Conservation (phyloP, 768 basidiomycete species). For the Russula abietina region DNA sequence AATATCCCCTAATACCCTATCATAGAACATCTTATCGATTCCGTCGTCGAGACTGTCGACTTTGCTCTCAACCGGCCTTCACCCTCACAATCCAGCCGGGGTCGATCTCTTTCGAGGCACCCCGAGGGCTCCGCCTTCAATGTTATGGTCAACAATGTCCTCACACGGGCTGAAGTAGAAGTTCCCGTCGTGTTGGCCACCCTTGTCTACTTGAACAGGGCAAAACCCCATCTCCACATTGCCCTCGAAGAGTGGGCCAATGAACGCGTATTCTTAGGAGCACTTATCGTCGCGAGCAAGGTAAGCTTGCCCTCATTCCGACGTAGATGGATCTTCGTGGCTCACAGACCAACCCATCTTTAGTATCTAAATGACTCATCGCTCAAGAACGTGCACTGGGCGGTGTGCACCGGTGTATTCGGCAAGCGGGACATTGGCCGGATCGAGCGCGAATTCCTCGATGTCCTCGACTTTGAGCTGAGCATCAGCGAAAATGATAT, state of each 20-base stretch:
- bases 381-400: constrained; percentile 85
- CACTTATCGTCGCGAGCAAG: constrained; percentile 84
- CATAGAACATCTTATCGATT: constrained; percentile 65
- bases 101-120: constrained; percentile 42
- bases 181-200: constrained; percentile 62
- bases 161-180: constrained; percentile 67
- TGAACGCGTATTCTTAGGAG: constrained; percentile 86
- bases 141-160: constrained; percentile 60
- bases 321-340: constrained; percentile 1
- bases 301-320: constrained; percentile 36
- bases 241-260: constrained; percentile 81
- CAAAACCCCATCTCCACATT: constrained; percentile 74
- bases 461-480: constrained; percentile 71
- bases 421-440: constrained; percentile 72
- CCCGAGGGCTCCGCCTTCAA: constrained; percentile 53
- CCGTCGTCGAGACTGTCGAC: constrained; percentile 66
- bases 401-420: constrained; percentile 69
- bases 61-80: constrained; percentile 67
- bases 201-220: constrained; percentile 71
- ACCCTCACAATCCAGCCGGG: constrained; percentile 48
- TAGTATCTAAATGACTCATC: constrained; percentile 85
- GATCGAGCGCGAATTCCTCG: constrained; percentile 73
- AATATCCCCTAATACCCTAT: constrained; percentile 8
- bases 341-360: background rate
- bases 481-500: constrained; percentile 56